A percentile compares a stretch with the other conserved stretches of the same genome.
Conservation (phyloP, 345 rosid genomes). For the Lepidium sativum region DNA sequence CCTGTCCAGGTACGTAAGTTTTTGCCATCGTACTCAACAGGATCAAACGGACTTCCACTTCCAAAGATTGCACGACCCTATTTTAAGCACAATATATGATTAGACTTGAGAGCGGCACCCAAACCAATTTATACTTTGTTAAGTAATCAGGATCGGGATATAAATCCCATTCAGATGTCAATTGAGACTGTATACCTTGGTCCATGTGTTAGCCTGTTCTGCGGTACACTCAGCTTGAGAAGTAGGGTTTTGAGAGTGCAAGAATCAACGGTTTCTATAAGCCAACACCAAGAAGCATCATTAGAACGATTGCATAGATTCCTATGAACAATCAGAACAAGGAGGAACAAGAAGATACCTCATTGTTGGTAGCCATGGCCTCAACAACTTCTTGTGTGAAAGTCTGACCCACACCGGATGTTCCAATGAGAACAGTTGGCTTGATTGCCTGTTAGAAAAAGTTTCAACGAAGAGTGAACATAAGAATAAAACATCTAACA, state of each 20-base stretch:
- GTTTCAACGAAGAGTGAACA: background rate
- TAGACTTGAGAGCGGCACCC: background rate
- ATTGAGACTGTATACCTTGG: constrained; percentile 41
- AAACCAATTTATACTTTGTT: background rate
- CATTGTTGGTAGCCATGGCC: constrained; percentile 79
- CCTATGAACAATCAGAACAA: background rate
- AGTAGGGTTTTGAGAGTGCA: constrained; percentile 93
- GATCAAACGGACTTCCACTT: constrained; percentile 95
- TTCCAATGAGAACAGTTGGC: constrained; percentile 88
- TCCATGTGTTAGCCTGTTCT: constrained; percentile 95
- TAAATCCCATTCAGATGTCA: background rate
- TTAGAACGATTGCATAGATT: background rate
- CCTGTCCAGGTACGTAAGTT: constrained; percentile 87
- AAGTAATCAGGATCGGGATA: background rate
- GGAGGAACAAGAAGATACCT: constrained; percentile 36
- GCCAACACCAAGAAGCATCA: constrained; percentile 1
- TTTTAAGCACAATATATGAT: constrained; percentile 4
- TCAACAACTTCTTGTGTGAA: constrained; percentile 86
- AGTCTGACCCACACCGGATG: constrained; percentile 88
- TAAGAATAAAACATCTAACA: background rate
- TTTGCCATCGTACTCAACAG: constrained; percentile 67
- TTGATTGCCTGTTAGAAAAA: constrained; percentile 58
- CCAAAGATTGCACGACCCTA: constrained; percentile 98
- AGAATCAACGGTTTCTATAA: constrained; percentile 84
- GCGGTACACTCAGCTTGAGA: constrained; percentile 98